Evolutionary conservation across 1,284 basidiomycete genomes (phyloP).

Genomic region (Vanrija sp.): DNA sequence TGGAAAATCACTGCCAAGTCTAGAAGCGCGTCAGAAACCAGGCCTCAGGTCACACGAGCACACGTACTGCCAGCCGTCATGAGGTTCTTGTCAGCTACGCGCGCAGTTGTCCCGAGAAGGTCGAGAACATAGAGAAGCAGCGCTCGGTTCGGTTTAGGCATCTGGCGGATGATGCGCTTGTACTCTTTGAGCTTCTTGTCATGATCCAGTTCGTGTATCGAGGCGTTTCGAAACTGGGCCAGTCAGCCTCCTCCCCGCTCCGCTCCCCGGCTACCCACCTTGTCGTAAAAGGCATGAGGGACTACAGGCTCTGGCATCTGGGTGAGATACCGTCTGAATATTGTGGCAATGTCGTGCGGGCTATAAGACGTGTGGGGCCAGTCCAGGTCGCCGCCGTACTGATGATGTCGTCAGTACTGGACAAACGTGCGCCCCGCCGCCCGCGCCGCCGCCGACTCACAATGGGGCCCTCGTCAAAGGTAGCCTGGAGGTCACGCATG

Average conservation of each 20-base stretch:
- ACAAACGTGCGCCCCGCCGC: not conserved
- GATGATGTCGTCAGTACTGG: constrained; percentile 10
- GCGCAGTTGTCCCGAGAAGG: constrained; percentile 87
- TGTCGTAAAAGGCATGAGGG: constrained; percentile 64
- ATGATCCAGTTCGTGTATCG: constrained; percentile 41
- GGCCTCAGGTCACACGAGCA: constrained; percentile 1
- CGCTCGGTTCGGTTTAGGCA: constrained; percentile 87
- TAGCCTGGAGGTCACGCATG: constrained; percentile 88
- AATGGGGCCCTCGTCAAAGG: constrained; percentile 82
- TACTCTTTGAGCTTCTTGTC: constrained; percentile 71
- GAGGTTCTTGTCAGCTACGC: constrained; percentile 83
- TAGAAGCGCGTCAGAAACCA: constrained; percentile 37
- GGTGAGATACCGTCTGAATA: constrained; percentile 91
- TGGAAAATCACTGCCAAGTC: constrained; percentile 93
- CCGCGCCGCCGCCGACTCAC: constrained; percentile 53
- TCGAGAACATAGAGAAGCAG: constrained; percentile 94
- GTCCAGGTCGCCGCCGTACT: constrained; percentile 91
- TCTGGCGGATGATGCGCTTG: constrained; percentile 74
- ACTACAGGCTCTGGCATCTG: constrained; percentile 71
- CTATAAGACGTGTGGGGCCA: constrained; percentile 83
- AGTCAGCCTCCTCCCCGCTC: not conserved
- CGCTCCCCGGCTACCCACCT: constrained; percentile 55
- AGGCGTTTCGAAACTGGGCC: constrained; percentile 71
- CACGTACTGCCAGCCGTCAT: constrained; percentile 89
- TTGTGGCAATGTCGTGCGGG: constrained; percentile 92